Evolutionary conservation across 2,329 filamentous ascomycete genomes (phyloP), one percentile per base, ranked within the genome.

Genomic region (Biscogniauxia marginata): DNA sequence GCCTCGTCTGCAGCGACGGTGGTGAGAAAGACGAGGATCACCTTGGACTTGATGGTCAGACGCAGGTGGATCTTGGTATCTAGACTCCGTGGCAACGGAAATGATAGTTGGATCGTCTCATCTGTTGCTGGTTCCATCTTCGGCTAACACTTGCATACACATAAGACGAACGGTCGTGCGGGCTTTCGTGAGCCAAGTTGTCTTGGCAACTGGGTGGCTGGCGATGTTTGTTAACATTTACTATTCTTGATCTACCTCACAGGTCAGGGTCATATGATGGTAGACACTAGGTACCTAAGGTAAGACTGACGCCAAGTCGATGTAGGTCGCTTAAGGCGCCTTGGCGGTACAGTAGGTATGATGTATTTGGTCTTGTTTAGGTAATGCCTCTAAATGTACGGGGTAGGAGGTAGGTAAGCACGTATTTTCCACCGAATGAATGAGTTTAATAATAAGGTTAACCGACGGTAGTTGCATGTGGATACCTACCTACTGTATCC

Each of bases 31-130:
- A 88, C 70, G 53, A 85, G 71, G 54, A 87, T 73, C 24, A 79
- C 81, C 64, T 83, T 86, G 43, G 79, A 74, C 57, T 81, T 81
- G 54, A 82, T 77, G 16, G 82, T 84, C 49, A 89, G 70, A 46
- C 83, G 83, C 34, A 87, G 68, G 69, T 86, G 83, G 58, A 89
- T 80, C 60, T 79, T 81, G 7, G 85, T 84, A 65, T 87, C 84
- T 18, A 84, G 71, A 1, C 85, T 80, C 58, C 77, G 79, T 9
- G 86, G 85, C 20, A 89, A 75, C 5, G 83, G 82, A 21, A 88
- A 76, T 1, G 84, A 85, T 9, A 88, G 71, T 64, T 87, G 73
- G 24, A 73, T 65, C 1, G 62, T 53, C 59, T 66, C 57, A 22
- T 66, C 58, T 49, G 61, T 57, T 19, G 49, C 16, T n/a, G 50